These are phyloP conservation scores for Stenocarpella maydis DNA, from an alignment of 2,329 filamentous ascomycete genomes.

Conservation along the genomic window DNA sequence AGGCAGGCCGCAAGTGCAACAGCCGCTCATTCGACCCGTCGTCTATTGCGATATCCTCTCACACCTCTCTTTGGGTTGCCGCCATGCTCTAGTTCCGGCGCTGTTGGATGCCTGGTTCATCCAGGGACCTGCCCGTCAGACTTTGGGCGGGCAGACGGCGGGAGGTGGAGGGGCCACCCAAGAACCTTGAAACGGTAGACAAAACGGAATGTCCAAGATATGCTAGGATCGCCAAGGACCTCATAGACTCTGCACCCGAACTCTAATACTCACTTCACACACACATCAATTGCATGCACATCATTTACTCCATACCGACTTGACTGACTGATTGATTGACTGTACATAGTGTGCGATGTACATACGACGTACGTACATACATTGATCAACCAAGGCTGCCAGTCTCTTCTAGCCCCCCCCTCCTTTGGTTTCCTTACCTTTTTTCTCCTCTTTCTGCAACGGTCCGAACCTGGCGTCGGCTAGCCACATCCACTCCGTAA, in stretches of 20 bases:
- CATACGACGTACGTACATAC: background rate
- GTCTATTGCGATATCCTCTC: background rate
- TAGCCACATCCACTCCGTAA: background rate
- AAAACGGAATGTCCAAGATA: slow-evolving; percentile 11
- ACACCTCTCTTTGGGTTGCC: background rate
- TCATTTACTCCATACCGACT: slow-evolving; percentile 14
- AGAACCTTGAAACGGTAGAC: background rate
- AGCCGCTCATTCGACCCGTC: slow-evolving; percentile 15
- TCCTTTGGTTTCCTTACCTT: background rate
- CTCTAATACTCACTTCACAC: background rate
- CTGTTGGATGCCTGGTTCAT: background rate
- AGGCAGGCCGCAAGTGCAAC: background rate
- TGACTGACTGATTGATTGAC: too few relatives aligned
- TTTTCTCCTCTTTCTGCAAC: background rate
- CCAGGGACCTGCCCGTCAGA: background rate
- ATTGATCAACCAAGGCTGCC: slow-evolving; percentile 16
- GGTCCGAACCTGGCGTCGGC: slow-evolving; percentile 19
- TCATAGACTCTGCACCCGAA: slow-evolving; percentile 14
- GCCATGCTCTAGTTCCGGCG: background rate
- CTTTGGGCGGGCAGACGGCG: background rate
- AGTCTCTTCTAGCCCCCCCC: background rate
- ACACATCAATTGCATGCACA: slow-evolving; percentile 9
- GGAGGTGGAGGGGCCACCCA: background rate
- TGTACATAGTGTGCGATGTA: too few relatives aligned
- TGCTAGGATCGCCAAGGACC: background rate